Conservation (phyloP, 345 rosid genomes). For the Populus deltoides region DNA sequence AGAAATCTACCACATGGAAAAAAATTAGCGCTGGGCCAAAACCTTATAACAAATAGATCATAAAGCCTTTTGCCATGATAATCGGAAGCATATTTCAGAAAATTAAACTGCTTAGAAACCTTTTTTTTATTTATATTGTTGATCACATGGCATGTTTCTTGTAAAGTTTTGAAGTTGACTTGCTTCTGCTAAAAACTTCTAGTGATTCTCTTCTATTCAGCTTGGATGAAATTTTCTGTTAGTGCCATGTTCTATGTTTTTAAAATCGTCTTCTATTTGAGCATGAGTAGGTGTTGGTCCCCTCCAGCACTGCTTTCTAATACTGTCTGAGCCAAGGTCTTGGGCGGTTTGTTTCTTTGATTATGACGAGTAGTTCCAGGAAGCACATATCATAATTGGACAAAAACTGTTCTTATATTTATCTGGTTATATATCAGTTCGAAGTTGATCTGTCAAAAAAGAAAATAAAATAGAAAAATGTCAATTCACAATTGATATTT, state of each 20-base stretch:
- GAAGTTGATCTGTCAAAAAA: neutral
- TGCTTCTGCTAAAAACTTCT: neutral
- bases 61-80: neutral
- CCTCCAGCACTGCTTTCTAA: neutral
- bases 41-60: too few relatives aligned
- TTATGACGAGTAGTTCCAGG: neutral
- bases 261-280: neutral
- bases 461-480: neutral
- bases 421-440: neutral
- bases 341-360: neutral
- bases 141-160: neutral
- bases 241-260: neutral
- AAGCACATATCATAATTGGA: neutral
- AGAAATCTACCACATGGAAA: too few relatives aligned
- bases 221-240: neutral
- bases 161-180: neutral
- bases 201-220: neutral
- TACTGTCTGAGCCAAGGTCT: neutral
- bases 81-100: neutral
- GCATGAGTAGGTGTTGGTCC: neutral
- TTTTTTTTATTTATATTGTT: neutral
- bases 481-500: constrained; percentile 1
- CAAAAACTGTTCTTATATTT: neutral
- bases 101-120: neutral
- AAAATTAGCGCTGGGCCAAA: too few relatives aligned